Percentiles rank a stretch among this genome's conserved stretches.
These are phyloP conservation scores for Olyra latifolia DNA, from an alignment of 176 grass and related monocot species.

Conservation along the genomic window DNA sequence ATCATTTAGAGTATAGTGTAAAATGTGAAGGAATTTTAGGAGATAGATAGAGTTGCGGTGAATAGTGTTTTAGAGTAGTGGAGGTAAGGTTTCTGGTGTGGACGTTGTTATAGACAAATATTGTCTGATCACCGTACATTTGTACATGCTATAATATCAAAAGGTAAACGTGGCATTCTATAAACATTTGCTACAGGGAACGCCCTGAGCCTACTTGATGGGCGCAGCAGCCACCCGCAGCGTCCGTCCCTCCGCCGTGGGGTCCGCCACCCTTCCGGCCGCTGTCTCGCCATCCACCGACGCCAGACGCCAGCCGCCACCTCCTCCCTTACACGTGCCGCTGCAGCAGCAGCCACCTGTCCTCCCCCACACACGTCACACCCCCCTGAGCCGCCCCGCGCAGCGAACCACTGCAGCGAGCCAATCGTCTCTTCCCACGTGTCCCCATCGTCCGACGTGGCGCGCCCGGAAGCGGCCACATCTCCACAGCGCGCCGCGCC, in stretches of 20 bases:
- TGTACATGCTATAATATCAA: too few species aligned
- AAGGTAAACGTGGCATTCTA: too few species aligned
- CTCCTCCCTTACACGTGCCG: conserved; percentile 22
- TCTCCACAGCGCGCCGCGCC: fast-evolving
- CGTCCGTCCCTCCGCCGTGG: background rate
- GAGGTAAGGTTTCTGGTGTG: too few species aligned
- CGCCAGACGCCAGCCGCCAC: conserved; percentile 11
- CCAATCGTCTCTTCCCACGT: background rate
- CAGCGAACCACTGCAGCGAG: background rate
- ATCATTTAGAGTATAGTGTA: too few species aligned
- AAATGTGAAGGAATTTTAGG: too few species aligned
- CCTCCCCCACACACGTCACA: background rate
- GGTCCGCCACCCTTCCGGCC: background rate
- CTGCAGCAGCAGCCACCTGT: background rate
- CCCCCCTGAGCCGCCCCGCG: too few species aligned
- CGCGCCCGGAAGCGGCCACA: background rate
- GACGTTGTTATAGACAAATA: too few species aligned
- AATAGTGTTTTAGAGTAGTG: too few species aligned
- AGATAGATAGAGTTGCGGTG: too few species aligned
- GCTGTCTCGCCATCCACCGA: conserved; percentile 8
- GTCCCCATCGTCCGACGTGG: background rate
- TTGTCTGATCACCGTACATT: too few species aligned
- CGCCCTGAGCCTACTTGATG: too few species aligned
- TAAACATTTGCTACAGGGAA: too few species aligned
- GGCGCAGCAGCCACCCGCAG: background rate